Base-by-base conservation (phyloP, 257 asterid species). In the Rehmannia glutinosa region DNA sequence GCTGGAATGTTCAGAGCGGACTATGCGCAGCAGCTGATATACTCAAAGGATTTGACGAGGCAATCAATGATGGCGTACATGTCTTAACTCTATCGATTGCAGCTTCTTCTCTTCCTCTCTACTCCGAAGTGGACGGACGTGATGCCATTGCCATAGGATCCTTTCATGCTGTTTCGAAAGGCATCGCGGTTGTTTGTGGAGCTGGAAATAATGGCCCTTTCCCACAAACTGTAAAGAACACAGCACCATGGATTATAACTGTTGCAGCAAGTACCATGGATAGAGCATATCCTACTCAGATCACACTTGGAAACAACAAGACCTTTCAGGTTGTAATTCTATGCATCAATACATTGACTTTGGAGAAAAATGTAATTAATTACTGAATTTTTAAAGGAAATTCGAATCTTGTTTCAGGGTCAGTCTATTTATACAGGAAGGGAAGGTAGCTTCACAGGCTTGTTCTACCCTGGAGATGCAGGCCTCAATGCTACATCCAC, bases 231-330 rank as follows among this genome's bases (percentile, higher is more conserved):
- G 75, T 81, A 2, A 33, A 53, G 72, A 74, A 81, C 58, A 35
- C 63, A 1, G 78, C 81, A 24, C 83, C 86, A 0, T 81, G 86
- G 86, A 72, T 77, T 33, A 71, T 77, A n/a, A 67, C 74, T 7
- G 86, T 81, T 42, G 86, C 78, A 6, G 86, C 83, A 10, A 71
- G 70, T 57, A 63, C 79, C 30, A 72, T 81, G 78, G 86, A 81
- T 17, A 42, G 83, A 68, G 64, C 83, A 20, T 81, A 71, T 68
- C 36, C 74, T 2, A 74, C 86, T 23, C 58, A 59, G 42, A 81
- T 81, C 67, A 77, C 78, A 5, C 77, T 81, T 16, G 86, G 83
- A 58, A 81, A 81, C 72, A 81, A 74, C 73, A 64, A 58, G 23
- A 77, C 76, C 4, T 72, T 77, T 45, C 52, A 66, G 77, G 86